Conservation (phyloP, 192 early-diverging fungal species). For the Linnemannia exigua region DNA sequence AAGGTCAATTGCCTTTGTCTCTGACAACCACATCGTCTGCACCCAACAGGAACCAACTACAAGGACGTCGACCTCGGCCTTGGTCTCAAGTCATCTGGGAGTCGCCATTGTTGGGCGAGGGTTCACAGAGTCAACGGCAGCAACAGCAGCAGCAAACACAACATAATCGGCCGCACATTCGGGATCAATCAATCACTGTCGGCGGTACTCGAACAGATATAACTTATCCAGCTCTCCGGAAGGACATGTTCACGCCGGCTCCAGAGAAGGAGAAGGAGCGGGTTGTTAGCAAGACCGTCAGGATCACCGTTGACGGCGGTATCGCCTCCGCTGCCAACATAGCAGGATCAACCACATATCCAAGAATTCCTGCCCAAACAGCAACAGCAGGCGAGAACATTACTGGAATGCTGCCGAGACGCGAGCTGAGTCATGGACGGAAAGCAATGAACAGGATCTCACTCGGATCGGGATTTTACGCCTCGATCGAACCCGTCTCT, state of each 20-base stretch:
- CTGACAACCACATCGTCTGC: neutral
- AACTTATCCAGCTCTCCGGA: constrained; percentile 22
- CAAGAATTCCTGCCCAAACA: neutral
- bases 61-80: constrained; percentile 15
- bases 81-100: constrained; percentile 57
- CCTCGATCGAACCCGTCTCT: constrained; percentile 34
- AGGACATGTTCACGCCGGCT: constrained; percentile 26
- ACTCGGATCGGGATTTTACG: constrained; percentile 42
- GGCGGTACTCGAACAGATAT: neutral
- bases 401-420: neutral
- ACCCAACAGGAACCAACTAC: neutral
- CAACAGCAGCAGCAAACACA: constrained; percentile 9
- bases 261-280: constrained; percentile 9
- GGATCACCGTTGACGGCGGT: constrained; percentile 36
- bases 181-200: constrained; percentile 12
- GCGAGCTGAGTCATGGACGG: constrained; percentile 29
- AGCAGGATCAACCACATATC: neutral
- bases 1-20: neutral
- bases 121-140: neutral
- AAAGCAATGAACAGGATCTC: constrained; percentile 31
- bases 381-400: neutral
- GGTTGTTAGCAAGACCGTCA: constrained; percentile 24
- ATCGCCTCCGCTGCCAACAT: neutral
- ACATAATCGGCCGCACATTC: neutral
- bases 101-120: constrained; percentile 20